These are phyloP conservation scores for Coprinopsis cinerea DNA, from an alignment of 768 basidiomycete genomes.

Conservation along the genomic window DNA sequence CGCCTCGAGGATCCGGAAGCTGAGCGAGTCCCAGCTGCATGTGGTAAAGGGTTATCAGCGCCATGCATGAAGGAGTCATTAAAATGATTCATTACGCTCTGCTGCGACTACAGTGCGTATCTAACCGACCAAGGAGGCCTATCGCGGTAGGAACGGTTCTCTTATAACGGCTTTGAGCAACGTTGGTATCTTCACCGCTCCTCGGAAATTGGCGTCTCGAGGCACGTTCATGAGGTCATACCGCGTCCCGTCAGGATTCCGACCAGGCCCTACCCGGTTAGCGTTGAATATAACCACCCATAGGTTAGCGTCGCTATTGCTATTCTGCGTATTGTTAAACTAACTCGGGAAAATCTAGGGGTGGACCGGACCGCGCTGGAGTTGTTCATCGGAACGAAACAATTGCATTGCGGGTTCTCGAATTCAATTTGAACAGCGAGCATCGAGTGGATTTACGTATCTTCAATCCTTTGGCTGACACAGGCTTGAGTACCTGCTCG, in stretches of 20 bases:
- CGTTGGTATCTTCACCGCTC: neutral
- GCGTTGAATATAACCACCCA: neutral
- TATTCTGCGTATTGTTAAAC: neutral
- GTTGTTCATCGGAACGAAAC: neutral
- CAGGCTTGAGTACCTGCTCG: neutral
- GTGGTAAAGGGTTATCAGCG: too few species aligned
- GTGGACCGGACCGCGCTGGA: neutral
- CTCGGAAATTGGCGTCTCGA: neutral
- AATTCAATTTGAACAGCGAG: neutral
- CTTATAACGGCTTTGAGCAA: neutral
- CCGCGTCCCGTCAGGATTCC: neutral
- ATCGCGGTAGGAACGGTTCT: neutral
- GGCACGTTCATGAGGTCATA: slow-evolving; percentile 1
- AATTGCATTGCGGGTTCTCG: neutral
- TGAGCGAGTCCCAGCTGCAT: too few species aligned
- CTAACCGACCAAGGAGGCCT: neutral
- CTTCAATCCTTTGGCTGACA: too few species aligned
- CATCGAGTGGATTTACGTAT: too few species aligned
- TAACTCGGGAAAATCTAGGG: neutral
- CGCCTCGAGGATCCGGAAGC: too few species aligned
- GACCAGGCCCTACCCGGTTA: neutral
- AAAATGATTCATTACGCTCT: too few species aligned
- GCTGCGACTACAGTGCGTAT: neutral
- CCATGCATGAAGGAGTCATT: too few species aligned
- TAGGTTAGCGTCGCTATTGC: neutral